phyloP scores from a whole-genome alignment of 2,329 filamentous ascomycete genomes.

The Chaetomium strumarium region DNA sequence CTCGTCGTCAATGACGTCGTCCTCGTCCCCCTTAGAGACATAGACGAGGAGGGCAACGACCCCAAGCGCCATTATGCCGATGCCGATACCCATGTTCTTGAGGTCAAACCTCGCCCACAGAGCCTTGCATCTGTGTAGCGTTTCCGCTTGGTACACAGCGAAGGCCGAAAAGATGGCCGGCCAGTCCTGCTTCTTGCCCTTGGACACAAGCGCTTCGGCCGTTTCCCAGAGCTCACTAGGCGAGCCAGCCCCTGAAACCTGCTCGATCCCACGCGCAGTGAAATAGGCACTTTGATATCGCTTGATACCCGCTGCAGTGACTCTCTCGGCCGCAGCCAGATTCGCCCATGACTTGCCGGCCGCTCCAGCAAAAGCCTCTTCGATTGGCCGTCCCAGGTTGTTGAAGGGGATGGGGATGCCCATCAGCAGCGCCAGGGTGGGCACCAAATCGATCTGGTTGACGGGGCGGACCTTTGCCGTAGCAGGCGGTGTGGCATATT shows the following conservation, averaged over 20 bases:
- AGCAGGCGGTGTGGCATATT: constrained; percentile 51
- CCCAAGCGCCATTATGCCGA: constrained; percentile 62
- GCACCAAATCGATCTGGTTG: constrained; percentile 90
- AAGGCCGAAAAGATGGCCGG: constrained; percentile 52
- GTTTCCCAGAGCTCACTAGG: constrained; percentile 53
- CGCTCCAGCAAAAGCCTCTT: constrained; percentile 78
- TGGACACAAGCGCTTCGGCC: constrained; percentile 35
- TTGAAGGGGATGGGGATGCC: constrained; percentile 95
- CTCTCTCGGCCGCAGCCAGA: constrained; percentile 67
- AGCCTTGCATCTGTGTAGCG: constrained; percentile 69
- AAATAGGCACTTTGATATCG: constrained; percentile 85
- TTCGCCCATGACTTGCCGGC: constrained; percentile 68
- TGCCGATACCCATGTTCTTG: constrained; percentile 74
- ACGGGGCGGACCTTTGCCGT: constrained; percentile 72
- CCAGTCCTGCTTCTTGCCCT: constrained; percentile 30
- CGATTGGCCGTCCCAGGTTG: constrained; percentile 86
- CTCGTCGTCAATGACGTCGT: constrained; percentile 47
- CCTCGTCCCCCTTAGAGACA: constrained; percentile 54
- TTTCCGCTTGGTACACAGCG: constrained; percentile 69
- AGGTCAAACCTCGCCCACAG: constrained; percentile 93
- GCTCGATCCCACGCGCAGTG: constrained; percentile 60
- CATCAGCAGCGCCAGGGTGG: constrained; percentile 79
- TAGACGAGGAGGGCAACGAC: constrained; percentile 69
- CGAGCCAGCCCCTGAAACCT: constrained; percentile 48
- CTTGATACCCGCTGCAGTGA: constrained; percentile 80